phyloP scores from a whole-genome alignment of 371 early-diverging fungal species.

The Zychaea mexicana region DNA sequence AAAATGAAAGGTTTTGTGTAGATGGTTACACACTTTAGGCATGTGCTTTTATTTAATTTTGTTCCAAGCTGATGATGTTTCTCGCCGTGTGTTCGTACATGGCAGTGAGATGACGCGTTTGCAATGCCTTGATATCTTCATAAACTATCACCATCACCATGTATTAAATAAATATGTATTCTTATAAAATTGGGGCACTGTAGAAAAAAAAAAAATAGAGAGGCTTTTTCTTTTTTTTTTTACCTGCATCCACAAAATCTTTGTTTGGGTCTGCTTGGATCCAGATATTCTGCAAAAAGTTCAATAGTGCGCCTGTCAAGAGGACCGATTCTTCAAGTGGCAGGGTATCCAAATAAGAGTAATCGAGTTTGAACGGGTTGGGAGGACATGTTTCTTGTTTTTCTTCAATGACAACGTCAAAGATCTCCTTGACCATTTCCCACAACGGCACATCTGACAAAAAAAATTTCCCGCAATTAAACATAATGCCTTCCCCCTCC shows the following conservation, averaged over 20 bases:
- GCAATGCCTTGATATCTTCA: constrained; percentile 16
- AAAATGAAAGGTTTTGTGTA: neutral
- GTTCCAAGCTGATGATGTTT: neutral
- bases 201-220: neutral
- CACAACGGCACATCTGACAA: constrained; percentile 65
- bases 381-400: constrained; percentile 43
- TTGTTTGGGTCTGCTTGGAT: constrained; percentile 40
- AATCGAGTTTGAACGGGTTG: constrained; percentile 77
- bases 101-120: constrained; percentile 8
- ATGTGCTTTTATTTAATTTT: constrained; percentile 1
- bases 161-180: neutral
- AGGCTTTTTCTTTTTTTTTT: neutral
- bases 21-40: neutral
- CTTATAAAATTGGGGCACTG: neutral
- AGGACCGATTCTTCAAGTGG: constrained; percentile 68
- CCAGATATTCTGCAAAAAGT: constrained; percentile 69
- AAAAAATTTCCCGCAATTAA: too few species aligned
- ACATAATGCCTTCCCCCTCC: neutral
- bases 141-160: constrained; percentile 1
- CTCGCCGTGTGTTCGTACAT: constrained; percentile 6
- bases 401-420: constrained; percentile 53
- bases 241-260: constrained; percentile 50
- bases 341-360: constrained; percentile 55
- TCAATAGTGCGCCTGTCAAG: constrained; percentile 66
- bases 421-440: constrained; percentile 80